Conservation (phyloP, 805 yeast species). For the Metschnikowia cerradonensis region DNA sequence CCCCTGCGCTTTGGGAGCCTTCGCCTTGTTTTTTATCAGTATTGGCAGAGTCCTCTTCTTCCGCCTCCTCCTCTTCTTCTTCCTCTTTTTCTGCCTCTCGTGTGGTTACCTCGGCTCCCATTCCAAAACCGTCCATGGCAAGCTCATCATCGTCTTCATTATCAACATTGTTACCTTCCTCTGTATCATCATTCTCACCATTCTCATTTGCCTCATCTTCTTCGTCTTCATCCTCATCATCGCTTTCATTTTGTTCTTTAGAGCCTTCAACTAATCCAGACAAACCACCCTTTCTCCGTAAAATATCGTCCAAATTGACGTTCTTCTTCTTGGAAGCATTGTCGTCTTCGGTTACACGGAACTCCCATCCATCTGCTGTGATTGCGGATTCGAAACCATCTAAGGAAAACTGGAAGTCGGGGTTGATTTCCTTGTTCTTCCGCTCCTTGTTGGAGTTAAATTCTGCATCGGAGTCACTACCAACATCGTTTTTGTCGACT, state of each 20-base stretch:
- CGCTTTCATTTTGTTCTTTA: constrained; percentile 10
- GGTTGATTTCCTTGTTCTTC: constrained; percentile 50
- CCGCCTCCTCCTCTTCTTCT: constrained; percentile 24
- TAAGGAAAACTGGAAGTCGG: constrained; percentile 65
- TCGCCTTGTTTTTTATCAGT: too few relatives aligned
- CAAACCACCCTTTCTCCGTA: constrained; percentile 79
- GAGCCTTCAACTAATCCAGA: constrained; percentile 41
- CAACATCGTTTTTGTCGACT: constrained; percentile 21
- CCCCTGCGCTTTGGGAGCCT: constrained; percentile 15
- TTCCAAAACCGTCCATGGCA: constrained; percentile 45
- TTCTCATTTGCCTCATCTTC: constrained; percentile 23
- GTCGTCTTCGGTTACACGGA: constrained; percentile 46
- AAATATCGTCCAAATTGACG: constrained; percentile 84
- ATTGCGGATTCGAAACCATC: constrained; percentile 52
- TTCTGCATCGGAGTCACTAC: constrained; percentile 23
- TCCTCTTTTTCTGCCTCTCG: constrained; percentile 8
- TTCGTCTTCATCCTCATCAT: constrained; percentile 17
- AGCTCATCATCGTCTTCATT: constrained; percentile 37
- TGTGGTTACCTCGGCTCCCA: constrained; percentile 40
- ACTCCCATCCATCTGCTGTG: constrained; percentile 80
- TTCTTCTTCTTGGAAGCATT: constrained; percentile 38
- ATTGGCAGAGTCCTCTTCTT: constrained; percentile 4
- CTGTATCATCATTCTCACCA: constrained; percentile 15
- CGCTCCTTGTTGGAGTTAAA: constrained; percentile 18
- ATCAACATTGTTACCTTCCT: constrained; percentile 22